phyloP scores from a whole-genome alignment of 441 rosid genomes.

The Cnidoscolus chayamansa region DNA sequence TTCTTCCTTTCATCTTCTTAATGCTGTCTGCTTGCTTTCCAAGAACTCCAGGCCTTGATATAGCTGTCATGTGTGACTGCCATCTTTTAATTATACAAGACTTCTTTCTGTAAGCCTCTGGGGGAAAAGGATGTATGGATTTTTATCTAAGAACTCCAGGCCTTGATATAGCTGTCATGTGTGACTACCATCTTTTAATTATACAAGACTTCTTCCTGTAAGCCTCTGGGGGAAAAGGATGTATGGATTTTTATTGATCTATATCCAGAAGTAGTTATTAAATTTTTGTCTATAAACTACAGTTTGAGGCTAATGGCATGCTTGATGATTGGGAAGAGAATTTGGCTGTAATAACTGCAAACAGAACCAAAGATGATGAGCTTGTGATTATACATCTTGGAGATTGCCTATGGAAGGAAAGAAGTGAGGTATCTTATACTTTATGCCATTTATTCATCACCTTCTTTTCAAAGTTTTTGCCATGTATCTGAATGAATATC shows the following conservation, averaged over 20 bases:
- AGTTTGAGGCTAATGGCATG: slow-evolving; percentile 76
- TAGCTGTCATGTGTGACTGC: not conserved
- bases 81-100: not conserved
- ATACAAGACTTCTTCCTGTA: not conserved
- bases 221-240: not conserved
- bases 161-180: slow-evolving; percentile 1
- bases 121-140: not conserved
- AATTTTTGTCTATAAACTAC: slow-evolving; percentile 24
- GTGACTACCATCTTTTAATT: not conserved
- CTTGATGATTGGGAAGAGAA: slow-evolving; percentile 98
- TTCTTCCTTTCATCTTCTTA: no score
- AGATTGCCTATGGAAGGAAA: slow-evolving; percentile 96
- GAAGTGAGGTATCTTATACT: slow-evolving; percentile 67
- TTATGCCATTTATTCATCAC: slow-evolving; percentile 14
- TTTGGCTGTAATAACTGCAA: slow-evolving; percentile 93
- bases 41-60: slow-evolving; percentile 13
- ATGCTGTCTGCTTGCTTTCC: not conserved
- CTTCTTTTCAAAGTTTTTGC: slow-evolving; percentile 8
- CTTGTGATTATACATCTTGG: slow-evolving; percentile 97
- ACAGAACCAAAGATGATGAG: slow-evolving; percentile 92
- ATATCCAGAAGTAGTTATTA: slow-evolving; percentile 1
- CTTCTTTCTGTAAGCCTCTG: no score
- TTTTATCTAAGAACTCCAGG: not conserved
- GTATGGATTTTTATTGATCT: not conserved
- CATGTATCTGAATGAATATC: slow-evolving; percentile 24